These are phyloP conservation scores for Yamadazyma nakazawae DNA, from an alignment of 805 yeast genomes.

Conservation along the genomic window DNA sequence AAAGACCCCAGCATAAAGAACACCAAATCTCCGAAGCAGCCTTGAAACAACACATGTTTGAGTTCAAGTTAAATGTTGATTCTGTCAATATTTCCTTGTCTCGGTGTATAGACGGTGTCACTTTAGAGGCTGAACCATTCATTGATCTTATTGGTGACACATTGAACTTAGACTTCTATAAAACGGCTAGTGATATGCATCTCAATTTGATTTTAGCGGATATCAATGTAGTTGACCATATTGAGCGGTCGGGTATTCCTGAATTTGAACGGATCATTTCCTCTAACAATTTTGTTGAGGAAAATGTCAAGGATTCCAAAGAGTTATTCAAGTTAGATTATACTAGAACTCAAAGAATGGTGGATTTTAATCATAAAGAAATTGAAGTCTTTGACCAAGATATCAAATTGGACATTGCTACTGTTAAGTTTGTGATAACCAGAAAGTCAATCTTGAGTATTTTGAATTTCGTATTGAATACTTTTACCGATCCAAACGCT, in stretches of 20 bases:
- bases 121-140: conserved; percentile 62
- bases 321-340: conserved; percentile 60
- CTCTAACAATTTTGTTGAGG: conserved; percentile 46
- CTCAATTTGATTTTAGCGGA: conserved; percentile 64
- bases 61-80: conserved; percentile 68
- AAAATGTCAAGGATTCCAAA: conserved; percentile 19
- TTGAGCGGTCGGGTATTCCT: conserved; percentile 56
- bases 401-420: conserved; percentile 69
- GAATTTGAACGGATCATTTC: conserved; percentile 71
- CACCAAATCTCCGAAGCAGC: conserved; percentile 14
- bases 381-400: conserved; percentile 78
- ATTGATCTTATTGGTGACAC: conserved; percentile 71
- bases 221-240: conserved; percentile 69
- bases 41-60: conserved; percentile 59
- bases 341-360: conserved; percentile 57
- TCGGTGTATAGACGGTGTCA: conserved; percentile 61
- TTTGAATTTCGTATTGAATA: conserved; percentile 75
- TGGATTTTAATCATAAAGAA: conserved; percentile 46
- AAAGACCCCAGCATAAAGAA: neutral
- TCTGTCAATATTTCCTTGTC: conserved; percentile 57
- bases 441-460: conserved; percentile 76
- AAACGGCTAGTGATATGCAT: conserved; percentile 58
- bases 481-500: conserved; percentile 82
- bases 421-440: conserved; percentile 69
- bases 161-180: conserved; percentile 57